Percentiles rank a stretch among this genome's conserved stretches.
These are phyloP conservation scores for Rhodotorula taiwanensis DNA, from an alignment of 768 basidiomycete genomes.

Conservation along the genomic window DNA sequence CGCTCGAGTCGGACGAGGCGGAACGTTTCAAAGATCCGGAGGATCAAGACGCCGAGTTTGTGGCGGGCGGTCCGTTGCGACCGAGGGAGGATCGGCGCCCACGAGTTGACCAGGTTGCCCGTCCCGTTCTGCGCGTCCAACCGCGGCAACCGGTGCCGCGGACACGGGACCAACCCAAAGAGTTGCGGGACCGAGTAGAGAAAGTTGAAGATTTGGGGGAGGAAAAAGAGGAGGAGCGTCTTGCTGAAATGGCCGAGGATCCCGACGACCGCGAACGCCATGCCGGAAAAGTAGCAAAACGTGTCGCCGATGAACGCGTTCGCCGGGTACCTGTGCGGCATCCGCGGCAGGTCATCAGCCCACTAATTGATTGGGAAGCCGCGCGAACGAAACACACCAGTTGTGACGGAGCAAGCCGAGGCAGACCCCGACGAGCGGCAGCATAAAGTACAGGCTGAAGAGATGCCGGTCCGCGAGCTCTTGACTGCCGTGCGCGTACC, in stretches of 20 bases:
- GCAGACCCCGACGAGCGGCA: conserved; percentile 86
- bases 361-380: background rate
- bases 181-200: conserved; percentile 87
- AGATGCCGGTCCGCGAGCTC: conserved; percentile 86
- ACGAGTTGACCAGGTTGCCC: conserved; percentile 61
- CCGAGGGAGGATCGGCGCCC: background rate
- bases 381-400: conserved; percentile 53
- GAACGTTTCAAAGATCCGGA: conserved; percentile 58
- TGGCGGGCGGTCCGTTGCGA: background rate
- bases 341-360: no score
- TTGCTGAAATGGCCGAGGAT: conserved; percentile 97
- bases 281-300: conserved; percentile 92
- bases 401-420: conserved; percentile 89
- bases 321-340: conserved; percentile 75
- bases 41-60: conserved; percentile 45
- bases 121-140: conserved; percentile 66
- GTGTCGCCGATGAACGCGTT: conserved; percentile 93
- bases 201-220: conserved; percentile 98
- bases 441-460: conserved; percentile 96
- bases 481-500: conserved; percentile 75
- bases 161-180: conserved; percentile 87
- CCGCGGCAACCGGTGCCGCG: conserved; percentile 87
- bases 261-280: conserved; percentile 96
- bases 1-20: conserved; percentile 61
- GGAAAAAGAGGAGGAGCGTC: conserved; percentile 89